These are phyloP conservation scores for Annona cherimola DNA, from an alignment of 164 flowering plant genomes.

Conservation along the genomic window DNA sequence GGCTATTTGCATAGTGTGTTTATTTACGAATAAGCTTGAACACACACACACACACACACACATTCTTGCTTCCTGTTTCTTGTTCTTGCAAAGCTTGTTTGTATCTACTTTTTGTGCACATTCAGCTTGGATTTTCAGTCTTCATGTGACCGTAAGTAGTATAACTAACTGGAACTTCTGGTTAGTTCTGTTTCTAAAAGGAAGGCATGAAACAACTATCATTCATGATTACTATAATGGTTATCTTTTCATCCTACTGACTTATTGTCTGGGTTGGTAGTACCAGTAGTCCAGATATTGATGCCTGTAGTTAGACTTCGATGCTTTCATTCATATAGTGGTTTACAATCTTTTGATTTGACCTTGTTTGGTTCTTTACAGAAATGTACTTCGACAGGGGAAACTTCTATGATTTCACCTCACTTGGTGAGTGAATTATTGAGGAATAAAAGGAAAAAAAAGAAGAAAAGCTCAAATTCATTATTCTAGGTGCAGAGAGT, in stretches of 20 bases:
- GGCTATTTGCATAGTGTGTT: too few relatives aligned
- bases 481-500: neutral
- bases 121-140: neutral
- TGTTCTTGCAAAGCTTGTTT: neutral
- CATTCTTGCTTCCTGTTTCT: neutral
- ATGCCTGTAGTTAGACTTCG: neutral
- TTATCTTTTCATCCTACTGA: too few relatives aligned
- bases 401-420: slow-evolving; percentile 95
- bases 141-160: too few relatives aligned
- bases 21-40: too few relatives aligned
- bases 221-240: too few relatives aligned
- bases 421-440: slow-evolving; percentile 66
- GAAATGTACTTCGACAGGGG: slow-evolving; percentile 89
- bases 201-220: too few relatives aligned
- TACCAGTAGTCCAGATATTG: neutral
- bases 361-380: slow-evolving; percentile 30
- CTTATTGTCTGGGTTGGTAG: neutral
- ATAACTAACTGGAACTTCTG: too few relatives aligned
- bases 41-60: too few relatives aligned
- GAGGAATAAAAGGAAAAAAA: neutral
- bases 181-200: too few relatives aligned
- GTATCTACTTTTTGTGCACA: neutral
- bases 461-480: neutral
- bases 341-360: slow-evolving; percentile 2
- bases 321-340: neutral